Percentiles rank a stretch among this genome's conserved stretches.
phyloP scores from a whole-genome alignment of 495 filamentous ascomycete species.

The Endocarpon pusillum region DNA sequence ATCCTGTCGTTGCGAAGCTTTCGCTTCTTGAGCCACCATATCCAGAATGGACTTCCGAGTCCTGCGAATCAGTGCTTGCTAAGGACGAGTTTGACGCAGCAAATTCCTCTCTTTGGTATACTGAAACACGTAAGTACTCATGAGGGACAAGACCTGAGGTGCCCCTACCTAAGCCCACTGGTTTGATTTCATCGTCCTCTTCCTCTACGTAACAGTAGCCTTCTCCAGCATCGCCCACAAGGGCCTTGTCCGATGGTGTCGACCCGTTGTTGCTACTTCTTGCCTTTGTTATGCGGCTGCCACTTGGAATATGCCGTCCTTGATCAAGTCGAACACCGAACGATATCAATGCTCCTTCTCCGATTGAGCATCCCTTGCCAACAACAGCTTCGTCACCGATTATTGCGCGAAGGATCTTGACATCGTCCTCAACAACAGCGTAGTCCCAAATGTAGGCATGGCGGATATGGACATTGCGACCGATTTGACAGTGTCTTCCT shows the following conservation, averaged over 20 bases:
- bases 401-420: slow-evolving; percentile 53
- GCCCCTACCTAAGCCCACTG: no score
- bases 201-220: slow-evolving; percentile 32
- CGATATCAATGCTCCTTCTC: slow-evolving; percentile 61
- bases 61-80: slow-evolving; percentile 43
- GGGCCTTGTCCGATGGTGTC: slow-evolving; percentile 30
- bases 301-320: slow-evolving; percentile 31
- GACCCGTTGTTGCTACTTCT: slow-evolving; percentile 28
- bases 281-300: slow-evolving; percentile 37
- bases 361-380: slow-evolving; percentile 50
- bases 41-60: slow-evolving; percentile 17
- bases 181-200: slow-evolving; percentile 32
- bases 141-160: no score
- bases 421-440: slow-evolving; percentile 53
- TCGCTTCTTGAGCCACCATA: slow-evolving; percentile 25
- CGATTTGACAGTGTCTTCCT: slow-evolving; percentile 70
- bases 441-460: slow-evolving; percentile 86
- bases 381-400: slow-evolving; percentile 54
- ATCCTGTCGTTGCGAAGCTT: slow-evolving; percentile 36
- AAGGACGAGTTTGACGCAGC: slow-evolving; percentile 64
- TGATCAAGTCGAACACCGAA: slow-evolving; percentile 57
- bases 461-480: slow-evolving; percentile 60
- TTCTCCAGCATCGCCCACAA: slow-evolving; percentile 28
- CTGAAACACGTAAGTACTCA: no score
- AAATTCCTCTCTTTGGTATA: slow-evolving; percentile 52